Evolutionary conservation across 345 rosid species (phyloP).

Genomic region (Hypericum perforatum): DNA sequence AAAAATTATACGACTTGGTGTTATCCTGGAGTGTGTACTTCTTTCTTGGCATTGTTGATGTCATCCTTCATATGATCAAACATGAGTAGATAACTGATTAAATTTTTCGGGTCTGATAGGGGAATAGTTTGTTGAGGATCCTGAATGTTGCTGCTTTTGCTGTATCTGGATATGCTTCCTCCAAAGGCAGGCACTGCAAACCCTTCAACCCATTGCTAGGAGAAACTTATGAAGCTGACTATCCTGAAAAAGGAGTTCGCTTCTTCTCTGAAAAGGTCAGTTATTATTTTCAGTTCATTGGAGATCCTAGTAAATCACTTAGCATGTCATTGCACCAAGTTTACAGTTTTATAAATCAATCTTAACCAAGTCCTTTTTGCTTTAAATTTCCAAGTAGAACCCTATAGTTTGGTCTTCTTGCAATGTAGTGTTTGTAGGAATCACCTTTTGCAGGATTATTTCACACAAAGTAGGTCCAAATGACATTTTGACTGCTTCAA

Average conservation of each 20-base stretch:
- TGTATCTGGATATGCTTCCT: constrained; percentile 89
- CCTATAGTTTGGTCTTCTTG: too few relatives aligned
- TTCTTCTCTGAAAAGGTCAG: constrained; percentile 97
- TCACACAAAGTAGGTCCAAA: not conserved
- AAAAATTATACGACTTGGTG: not conserved
- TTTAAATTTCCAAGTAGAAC: too few relatives aligned
- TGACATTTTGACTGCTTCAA: constrained; percentile 9
- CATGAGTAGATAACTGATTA: constrained; percentile 5
- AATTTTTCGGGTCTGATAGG: constrained; percentile 32
- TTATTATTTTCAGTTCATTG: constrained; percentile 1
- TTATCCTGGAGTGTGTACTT: not conserved
- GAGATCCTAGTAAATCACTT: not conserved
- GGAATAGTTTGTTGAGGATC: constrained; percentile 63
- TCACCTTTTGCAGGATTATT: too few relatives aligned
- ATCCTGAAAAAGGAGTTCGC: constrained; percentile 76
- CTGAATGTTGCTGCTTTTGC: constrained; percentile 94
- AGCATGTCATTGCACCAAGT: not conserved
- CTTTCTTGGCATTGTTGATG: not conserved
- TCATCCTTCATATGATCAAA: not conserved
- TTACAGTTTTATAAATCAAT: not conserved
- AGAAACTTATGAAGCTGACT: constrained; percentile 96
- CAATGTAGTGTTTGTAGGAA: too few relatives aligned
- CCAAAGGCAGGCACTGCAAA: constrained; percentile 91
- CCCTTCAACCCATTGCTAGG: constrained; percentile 97
- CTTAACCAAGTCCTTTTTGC: too few relatives aligned